Conservation (phyloP, 1,284 basidiomycete genomes). For the Trichosporon inkin region DNA sequence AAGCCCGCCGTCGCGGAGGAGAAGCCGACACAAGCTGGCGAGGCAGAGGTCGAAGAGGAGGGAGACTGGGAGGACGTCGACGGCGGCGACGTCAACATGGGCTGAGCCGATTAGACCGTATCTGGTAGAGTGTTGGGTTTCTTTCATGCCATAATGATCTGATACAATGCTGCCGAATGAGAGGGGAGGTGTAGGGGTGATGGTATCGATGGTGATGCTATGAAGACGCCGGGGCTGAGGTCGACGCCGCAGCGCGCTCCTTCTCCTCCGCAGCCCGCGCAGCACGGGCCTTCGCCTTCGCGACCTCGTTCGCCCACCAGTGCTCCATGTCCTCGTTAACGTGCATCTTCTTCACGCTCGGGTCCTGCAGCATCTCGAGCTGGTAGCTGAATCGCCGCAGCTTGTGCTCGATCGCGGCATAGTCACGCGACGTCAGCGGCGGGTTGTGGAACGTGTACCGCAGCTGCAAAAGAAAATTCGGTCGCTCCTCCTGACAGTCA, state of each 20-base stretch:
- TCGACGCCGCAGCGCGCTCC: neutral
- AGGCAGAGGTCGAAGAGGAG: conserved; percentile 47
- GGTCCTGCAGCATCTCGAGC: conserved; percentile 46
- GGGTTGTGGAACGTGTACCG: conserved; percentile 50
- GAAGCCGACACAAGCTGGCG: conserved; percentile 35
- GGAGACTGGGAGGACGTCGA: conserved; percentile 54
- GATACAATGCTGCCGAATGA: conserved; percentile 10
- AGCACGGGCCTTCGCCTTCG: conserved; percentile 20
- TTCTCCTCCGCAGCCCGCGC: conserved; percentile 12
- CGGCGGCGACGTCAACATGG: conserved; percentile 49
- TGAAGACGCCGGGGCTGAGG: neutral
- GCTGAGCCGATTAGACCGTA: neutral
- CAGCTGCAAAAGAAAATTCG: conserved; percentile 44
- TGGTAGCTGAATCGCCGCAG: conserved; percentile 45
- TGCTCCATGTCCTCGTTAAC: conserved; percentile 42
- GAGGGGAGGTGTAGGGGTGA: neutral
- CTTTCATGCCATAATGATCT: conserved; percentile 4
- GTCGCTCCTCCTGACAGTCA: conserved; percentile 17
- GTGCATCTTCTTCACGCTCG: conserved; percentile 39
- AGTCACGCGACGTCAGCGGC: conserved; percentile 41
- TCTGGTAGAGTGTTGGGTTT: neutral
- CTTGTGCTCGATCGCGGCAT: conserved; percentile 51
- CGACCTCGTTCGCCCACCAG: conserved; percentile 47
- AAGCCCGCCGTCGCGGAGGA: conserved; percentile 60
- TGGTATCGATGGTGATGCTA: neutral